Base-by-base conservation (phyloP, 2,329 filamentous ascomycete species). In the Penicillium sp. region DNA sequence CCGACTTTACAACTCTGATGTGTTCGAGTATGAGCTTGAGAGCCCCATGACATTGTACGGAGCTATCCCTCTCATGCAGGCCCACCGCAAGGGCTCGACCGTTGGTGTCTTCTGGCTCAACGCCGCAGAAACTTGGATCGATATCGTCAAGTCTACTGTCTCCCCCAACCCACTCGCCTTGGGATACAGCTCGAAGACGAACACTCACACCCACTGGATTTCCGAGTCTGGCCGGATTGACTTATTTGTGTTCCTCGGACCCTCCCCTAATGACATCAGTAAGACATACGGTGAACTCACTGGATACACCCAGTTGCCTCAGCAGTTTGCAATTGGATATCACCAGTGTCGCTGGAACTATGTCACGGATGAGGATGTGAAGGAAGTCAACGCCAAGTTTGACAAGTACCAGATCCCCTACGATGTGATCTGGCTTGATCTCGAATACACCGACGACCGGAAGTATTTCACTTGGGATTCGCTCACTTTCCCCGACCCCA, bases 331-430 rank as follows among this genome's bases (percentile, higher is more conserved):
- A 2, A 86, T 99, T 62, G 94, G 86, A 11, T 97, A 97, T 75
- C 94, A 99, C 70, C 94, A 99, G 74, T 97, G 94, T 73, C 89
- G 94, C 65, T 99, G 94, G 94, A 99, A 99, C 77, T 99, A 99
- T 71, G 88, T 97, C 53, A 95, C 91, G 1, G 93, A 97, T 66
- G 92, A 97, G 61, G 94, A 99, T 75, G 92, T 99, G 55, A 95
- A 90, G 73, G 92, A 97, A 67, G 93, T 99, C 40, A 92, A 97
- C 71, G 87, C 90, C 61, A 96, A 95, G 72, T 96, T 99, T 79
- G 92, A 97, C 78, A 95, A 94, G 77, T 86, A 87, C 75, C 88
- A 91, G 70, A 97, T 99, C 51, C 94, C 94, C 0, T 99, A 97
- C 77, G 94, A 99, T 75, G 90, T 97, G 60, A 99, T 99, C 67